phyloP scores from a whole-genome alignment of 208 protist genomes.

The Trypanosoma boissoni region DNA sequence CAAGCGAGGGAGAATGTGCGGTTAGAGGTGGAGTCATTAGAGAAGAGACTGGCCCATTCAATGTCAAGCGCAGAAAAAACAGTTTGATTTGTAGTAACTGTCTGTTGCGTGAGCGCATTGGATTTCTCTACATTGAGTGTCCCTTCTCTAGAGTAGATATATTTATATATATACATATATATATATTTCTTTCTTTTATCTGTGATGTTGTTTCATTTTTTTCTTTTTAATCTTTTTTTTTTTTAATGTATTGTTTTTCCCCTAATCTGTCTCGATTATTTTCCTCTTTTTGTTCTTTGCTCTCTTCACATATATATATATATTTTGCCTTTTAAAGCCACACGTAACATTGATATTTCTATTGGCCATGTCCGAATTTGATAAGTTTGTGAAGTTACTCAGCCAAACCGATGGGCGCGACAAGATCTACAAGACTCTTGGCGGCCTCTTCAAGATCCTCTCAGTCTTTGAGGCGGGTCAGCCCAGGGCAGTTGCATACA shows the following conservation, averaged over 20 bases:
- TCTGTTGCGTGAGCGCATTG: too few species aligned
- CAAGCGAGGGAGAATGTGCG: slow-evolving; percentile 41
- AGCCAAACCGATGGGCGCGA: slow-evolving; percentile 88
- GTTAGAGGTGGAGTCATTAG: slow-evolving; percentile 35
- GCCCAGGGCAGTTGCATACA: slow-evolving; percentile 42
- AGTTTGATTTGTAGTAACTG: too few species aligned
- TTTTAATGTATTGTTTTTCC: slow-evolving; percentile 2
- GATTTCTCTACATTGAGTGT: too few species aligned
- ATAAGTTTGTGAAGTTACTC: slow-evolving; percentile 85
- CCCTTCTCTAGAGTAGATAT: background rate
- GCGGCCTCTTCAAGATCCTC: slow-evolving; percentile 78
- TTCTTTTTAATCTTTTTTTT: slow-evolving; percentile 19
- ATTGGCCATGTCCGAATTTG: slow-evolving; percentile 60
- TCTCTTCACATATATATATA: background rate
- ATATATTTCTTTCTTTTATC: background rate
- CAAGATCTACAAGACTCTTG: slow-evolving; percentile 91
- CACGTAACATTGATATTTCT: too few species aligned
- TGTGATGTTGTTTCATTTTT: slow-evolving; percentile 7
- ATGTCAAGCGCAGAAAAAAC: background rate
- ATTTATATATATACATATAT: background rate
- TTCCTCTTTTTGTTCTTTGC: background rate
- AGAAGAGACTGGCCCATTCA: background rate
- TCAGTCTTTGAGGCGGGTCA: slow-evolving; percentile 35
- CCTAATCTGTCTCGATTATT: slow-evolving; percentile 3
- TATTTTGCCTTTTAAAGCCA: too few species aligned